phyloP scores from a whole-genome alignment of 1,284 basidiomycete genomes.

The Anthracocystis setariae region DNA sequence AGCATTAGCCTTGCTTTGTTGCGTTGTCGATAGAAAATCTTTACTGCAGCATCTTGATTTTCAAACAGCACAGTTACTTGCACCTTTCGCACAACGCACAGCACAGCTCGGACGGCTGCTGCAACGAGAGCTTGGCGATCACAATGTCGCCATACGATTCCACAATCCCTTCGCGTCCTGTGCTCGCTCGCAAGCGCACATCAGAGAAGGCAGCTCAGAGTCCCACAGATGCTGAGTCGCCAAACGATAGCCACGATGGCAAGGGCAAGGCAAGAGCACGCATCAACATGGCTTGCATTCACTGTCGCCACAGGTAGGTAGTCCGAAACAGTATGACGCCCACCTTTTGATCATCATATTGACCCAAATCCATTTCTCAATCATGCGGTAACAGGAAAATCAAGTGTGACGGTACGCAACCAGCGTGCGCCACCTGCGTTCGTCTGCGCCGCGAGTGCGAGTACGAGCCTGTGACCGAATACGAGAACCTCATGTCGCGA shows the following conservation, averaged over 20 bases:
- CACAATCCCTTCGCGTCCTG: constrained; percentile 30
- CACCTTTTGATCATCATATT: neutral
- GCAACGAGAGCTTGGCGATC: neutral
- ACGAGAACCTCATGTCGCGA: constrained; percentile 60
- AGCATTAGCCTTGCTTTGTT: no score
- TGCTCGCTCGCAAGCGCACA: constrained; percentile 31
- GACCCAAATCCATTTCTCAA: neutral
- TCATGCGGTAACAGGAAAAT: constrained; percentile 46
- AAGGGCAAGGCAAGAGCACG: constrained; percentile 40
- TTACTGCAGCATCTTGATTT: no score
- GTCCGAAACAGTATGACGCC: neutral
- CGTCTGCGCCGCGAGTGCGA: constrained; percentile 58
- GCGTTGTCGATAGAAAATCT: no score
- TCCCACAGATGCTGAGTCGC: constrained; percentile 17
- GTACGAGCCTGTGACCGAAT: constrained; percentile 60
- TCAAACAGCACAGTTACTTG: no score
- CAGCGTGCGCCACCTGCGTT: constrained; percentile 57
- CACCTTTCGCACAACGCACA: no score
- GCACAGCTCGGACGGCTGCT: neutral
- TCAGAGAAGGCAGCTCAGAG: constrained; percentile 17
- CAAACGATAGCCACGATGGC: constrained; percentile 37
- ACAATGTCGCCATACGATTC: constrained; percentile 30
- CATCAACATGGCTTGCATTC: constrained; percentile 61
- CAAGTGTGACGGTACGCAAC: constrained; percentile 60
- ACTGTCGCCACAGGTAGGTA: constrained; percentile 60